phyloP scores from a whole-genome alignment of 192 early-diverging fungal genomes.

The Radiomyces spectabilis region DNA sequence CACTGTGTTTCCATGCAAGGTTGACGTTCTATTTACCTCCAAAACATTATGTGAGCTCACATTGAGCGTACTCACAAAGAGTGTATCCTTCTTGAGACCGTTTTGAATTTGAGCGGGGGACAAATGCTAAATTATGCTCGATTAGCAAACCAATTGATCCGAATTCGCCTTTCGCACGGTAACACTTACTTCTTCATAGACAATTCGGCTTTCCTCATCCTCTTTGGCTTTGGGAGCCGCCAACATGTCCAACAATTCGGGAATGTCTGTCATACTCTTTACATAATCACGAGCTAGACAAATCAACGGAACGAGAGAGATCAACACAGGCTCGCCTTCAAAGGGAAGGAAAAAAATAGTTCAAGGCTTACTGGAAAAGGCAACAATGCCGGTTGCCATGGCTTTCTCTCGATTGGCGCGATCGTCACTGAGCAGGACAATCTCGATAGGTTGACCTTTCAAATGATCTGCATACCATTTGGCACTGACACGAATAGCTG shows the following conservation, averaged over 20 bases:
- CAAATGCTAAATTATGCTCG: slow-evolving; percentile 52
- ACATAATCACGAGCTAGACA: slow-evolving; percentile 78
- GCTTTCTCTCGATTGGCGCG: slow-evolving; percentile 76
- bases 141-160: neutral
- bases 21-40: slow-evolving; percentile 40
- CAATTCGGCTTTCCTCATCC: slow-evolving; percentile 49
- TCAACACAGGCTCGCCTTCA: neutral
- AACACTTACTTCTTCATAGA: slow-evolving; percentile 58
- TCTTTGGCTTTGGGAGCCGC: slow-evolving; percentile 42
- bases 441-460: slow-evolving; percentile 29
- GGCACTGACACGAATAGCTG: slow-evolving; percentile 79
- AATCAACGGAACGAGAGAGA: too few species aligned
- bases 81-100: slow-evolving; percentile 75
- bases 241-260: slow-evolving; percentile 93
- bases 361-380: slow-evolving; percentile 46
- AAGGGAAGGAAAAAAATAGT: neutral
- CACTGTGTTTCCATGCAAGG: neutral
- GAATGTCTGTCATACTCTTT: slow-evolving; percentile 55
- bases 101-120: slow-evolving; percentile 68
- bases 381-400: slow-evolving; percentile 50
- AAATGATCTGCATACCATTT: slow-evolving; percentile 84
- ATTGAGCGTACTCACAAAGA: slow-evolving; percentile 74
- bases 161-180: neutral
- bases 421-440: slow-evolving; percentile 86
- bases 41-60: slow-evolving; percentile 86